These are phyloP conservation scores for Neoconidiobolus thromboides DNA, from an alignment of 371 early-diverging fungal species.

Conservation along the genomic window DNA sequence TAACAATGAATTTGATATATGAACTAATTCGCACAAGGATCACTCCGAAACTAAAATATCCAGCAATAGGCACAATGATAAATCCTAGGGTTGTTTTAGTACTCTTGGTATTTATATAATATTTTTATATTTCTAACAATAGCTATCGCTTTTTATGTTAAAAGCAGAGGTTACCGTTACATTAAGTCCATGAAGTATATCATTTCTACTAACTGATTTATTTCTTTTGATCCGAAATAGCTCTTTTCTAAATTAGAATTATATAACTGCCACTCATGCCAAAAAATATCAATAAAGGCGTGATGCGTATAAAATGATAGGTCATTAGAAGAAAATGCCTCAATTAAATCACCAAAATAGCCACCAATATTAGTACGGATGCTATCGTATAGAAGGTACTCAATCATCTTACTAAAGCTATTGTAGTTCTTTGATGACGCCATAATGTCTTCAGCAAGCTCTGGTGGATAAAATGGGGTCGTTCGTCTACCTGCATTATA, in stretches of 20 bases:
- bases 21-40: no score
- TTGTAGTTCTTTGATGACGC: background rate
- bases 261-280: slow-evolving; percentile 1
- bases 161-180: background rate
- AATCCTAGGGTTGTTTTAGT: no score
- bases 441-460: background rate
- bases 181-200: background rate
- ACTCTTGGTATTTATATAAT: background rate
- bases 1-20: no score
- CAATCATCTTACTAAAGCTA: background rate
- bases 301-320: background rate
- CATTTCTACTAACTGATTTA: background rate
- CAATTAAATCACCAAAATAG: slow-evolving; percentile 2
- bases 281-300: slow-evolving; percentile 2
- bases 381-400: background rate
- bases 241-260: background rate
- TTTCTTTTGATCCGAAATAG: background rate
- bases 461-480: background rate
- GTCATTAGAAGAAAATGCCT: slow-evolving; percentile 3
- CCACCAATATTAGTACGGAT: slow-evolving; percentile 5
- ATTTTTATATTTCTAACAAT: slow-evolving; percentile 3
- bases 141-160: background rate
- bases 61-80: no score
- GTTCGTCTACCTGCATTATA: background rate
- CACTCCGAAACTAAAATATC: no score